Conservation (phyloP, 2,329 filamentous ascomycete genomes). For the Fusarium brachygibbosum region DNA sequence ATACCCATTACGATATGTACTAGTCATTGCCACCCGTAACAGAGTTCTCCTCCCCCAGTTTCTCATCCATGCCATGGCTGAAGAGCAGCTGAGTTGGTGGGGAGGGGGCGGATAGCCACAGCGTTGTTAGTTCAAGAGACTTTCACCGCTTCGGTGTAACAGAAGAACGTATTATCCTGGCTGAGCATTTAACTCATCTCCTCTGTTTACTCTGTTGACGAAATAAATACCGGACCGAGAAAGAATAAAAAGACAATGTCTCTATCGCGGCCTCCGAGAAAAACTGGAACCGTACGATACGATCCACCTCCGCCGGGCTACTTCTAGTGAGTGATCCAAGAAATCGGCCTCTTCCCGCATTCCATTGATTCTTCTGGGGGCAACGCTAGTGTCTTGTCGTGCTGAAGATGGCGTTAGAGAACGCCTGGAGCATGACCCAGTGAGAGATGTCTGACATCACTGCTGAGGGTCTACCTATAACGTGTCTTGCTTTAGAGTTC, state of each 20-base stretch:
- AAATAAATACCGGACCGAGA: neutral
- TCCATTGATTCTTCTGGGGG: conserved; percentile 35
- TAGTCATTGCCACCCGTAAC: conserved; percentile 21
- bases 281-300: conserved; percentile 24
- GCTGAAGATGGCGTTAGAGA: conserved; percentile 38
- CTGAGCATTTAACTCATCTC: no score
- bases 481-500: neutral
- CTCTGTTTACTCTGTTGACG: neutral
- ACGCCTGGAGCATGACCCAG: conserved; percentile 19
- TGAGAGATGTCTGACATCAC: conserved; percentile 31
- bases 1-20: conserved; percentile 1
- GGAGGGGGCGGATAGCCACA: conserved; percentile 32
- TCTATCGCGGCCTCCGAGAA: conserved; percentile 39
- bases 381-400: conserved; percentile 29
- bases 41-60: conserved; percentile 8
- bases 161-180: no score
- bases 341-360: conserved; percentile 43
- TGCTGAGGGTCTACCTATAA: conserved; percentile 19
- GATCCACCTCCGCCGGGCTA: conserved; percentile 36
- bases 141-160: conserved; percentile 30
- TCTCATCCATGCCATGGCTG: neutral
- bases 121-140: neutral
- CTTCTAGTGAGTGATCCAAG: conserved; percentile 11
- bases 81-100: conserved; percentile 9
- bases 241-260: conserved; percentile 8